These are phyloP conservation scores for Cephalotrichum gorgonifer DNA, from an alignment of 2,329 filamentous ascomycete genomes.

Conservation along the genomic window DNA sequence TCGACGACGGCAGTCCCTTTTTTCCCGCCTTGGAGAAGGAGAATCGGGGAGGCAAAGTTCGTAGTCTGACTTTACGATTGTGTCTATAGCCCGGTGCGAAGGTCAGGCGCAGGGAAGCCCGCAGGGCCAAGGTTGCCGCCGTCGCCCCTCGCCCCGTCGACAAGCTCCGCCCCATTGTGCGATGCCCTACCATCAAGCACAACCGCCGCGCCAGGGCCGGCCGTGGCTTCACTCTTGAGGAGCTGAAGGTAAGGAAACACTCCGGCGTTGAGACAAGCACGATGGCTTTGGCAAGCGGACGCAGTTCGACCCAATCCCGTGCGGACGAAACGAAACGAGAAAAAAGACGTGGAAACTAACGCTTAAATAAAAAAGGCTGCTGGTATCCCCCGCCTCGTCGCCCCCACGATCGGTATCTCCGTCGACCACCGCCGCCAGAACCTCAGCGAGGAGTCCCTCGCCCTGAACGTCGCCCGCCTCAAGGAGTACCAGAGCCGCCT, in stretches of 20 bases:
- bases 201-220: constrained; percentile 95
- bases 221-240: constrained; percentile 93
- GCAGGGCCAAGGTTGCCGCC: constrained; percentile 88
- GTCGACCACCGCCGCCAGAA: constrained; percentile 97
- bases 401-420: constrained; percentile 90
- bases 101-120: constrained; percentile 80
- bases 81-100: constrained; percentile 78
- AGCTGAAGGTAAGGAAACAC: constrained; percentile 75
- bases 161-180: constrained; percentile 90
- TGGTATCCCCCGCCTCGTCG: constrained; percentile 87
- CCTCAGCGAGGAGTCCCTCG: constrained; percentile 89
- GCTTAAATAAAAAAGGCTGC: constrained; percentile 60
- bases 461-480: constrained; percentile 92
- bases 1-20: not conserved
- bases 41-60: constrained; percentile 5
- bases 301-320: no score
- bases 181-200: constrained; percentile 98
- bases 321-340: no score
- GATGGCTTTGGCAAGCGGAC: no score
- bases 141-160: constrained; percentile 95
- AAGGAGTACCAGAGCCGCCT: constrained; percentile 95
- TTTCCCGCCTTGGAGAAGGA: not conserved
- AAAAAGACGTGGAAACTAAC: constrained; percentile 1
- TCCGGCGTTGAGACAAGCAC: not conserved
- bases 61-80: constrained; percentile 14